Conservation (phyloP, 352 stramenopile species). For the Globisporangium sylvaticum region DNA sequence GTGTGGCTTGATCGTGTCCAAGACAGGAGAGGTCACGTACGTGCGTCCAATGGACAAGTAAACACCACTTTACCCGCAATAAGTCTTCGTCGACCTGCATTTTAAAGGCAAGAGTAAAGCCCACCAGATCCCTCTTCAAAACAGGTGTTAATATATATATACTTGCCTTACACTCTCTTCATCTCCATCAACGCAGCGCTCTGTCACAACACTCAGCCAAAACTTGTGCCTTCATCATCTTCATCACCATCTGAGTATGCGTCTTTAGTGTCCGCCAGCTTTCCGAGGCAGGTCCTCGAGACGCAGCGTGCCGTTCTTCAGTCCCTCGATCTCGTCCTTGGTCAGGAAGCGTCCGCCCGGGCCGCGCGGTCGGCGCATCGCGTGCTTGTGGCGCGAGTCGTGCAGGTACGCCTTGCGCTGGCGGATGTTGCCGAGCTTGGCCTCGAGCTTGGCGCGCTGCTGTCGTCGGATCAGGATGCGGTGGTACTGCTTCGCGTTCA, state of each 20-base stretch:
- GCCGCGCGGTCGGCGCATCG: slow-evolving; percentile 79
- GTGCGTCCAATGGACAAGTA: slow-evolving; percentile 66
- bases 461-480: slow-evolving; percentile 87
- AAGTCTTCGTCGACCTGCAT: not conserved
- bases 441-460: slow-evolving; percentile 83
- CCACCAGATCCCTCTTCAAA: not conserved
- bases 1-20: slow-evolving; percentile 68
- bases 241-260: not conserved
- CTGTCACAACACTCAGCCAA: slow-evolving; percentile 1
- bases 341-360: slow-evolving; percentile 83
- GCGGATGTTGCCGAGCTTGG: slow-evolving; percentile 70
- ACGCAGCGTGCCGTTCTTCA: slow-evolving; percentile 62
- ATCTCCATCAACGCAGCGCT: not conserved
- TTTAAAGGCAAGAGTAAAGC: not conserved
- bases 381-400: slow-evolving; percentile 84
- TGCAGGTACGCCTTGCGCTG: slow-evolving; percentile 88
- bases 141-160: slow-evolving; percentile 7
- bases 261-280: slow-evolving; percentile 18
- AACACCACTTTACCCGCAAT: not conserved
- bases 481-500: slow-evolving; percentile 91
- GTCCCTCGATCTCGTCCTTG: slow-evolving; percentile 68
- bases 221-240: not conserved
- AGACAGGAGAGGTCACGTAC: slow-evolving; percentile 67
- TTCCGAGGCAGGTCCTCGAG: slow-evolving; percentile 57
- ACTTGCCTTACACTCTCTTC: slow-evolving; percentile 1